These are phyloP conservation scores for Brassica napus DNA, from an alignment of 345 rosid genomes.

Conservation along the genomic window Da-Ae NC_063445.1:19255001-19255500, in stretches of 20 bases:
- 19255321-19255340: neutral
- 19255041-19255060: neutral
- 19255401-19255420: neutral
- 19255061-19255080: neutral
- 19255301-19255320: neutral
- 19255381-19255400: neutral
- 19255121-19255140: neutral
- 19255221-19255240: too few relatives aligned
- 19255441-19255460: neutral
- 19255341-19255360: neutral
- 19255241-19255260: neutral
- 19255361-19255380: neutral
- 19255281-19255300: neutral
- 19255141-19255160: neutral
- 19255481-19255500: neutral
- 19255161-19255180: neutral
- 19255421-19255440: neutral
- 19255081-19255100: neutral
- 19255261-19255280: neutral
- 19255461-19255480: neutral
- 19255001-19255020: neutral
- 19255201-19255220: neutral
- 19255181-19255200: neutral
- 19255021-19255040: neutral
- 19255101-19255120: neutral